Conservation (phyloP, 1,284 basidiomycete species). For the Melampsora abietis-canadensis region DNA sequence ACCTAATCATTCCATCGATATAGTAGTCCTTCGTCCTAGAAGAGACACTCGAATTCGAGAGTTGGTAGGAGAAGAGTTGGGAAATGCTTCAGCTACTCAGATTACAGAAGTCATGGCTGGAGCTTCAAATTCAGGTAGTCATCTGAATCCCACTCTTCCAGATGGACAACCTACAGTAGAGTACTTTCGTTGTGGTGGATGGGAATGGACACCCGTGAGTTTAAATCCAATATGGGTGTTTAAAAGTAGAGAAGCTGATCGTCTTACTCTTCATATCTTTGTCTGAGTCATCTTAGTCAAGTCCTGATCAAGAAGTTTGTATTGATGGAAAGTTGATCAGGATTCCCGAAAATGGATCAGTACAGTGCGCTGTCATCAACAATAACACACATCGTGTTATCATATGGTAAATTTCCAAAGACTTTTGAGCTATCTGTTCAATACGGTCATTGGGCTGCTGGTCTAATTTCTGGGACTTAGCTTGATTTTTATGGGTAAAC, state of each 20-base stretch:
- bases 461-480: too few relatives aligned
- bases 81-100: slow-evolving; percentile 57
- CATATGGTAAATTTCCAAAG: background rate
- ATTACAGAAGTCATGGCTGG: slow-evolving; percentile 59
- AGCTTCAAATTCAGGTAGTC: slow-evolving; percentile 71
- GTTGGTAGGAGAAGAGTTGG: slow-evolving; percentile 55
- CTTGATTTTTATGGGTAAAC: too few relatives aligned
- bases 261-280: background rate
- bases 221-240: background rate
- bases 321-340: slow-evolving; percentile 29
- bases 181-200: slow-evolving; percentile 72
- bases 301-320: slow-evolving; percentile 19
- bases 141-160: slow-evolving; percentile 62
- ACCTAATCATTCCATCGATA: slow-evolving; percentile 61
- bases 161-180: slow-evolving; percentile 67
- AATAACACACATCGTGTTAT: background rate
- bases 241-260: background rate
- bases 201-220: slow-evolving; percentile 78
- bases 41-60: slow-evolving; percentile 60
- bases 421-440: too few relatives aligned
- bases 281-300: background rate
- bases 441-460: too few relatives aligned
- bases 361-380: slow-evolving; percentile 12
- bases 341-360: slow-evolving; percentile 12
- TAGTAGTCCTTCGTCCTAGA: slow-evolving; percentile 76